phyloP scores from a whole-genome alignment of 208 protist genomes.

The Crithidia fasciculata region DNA sequence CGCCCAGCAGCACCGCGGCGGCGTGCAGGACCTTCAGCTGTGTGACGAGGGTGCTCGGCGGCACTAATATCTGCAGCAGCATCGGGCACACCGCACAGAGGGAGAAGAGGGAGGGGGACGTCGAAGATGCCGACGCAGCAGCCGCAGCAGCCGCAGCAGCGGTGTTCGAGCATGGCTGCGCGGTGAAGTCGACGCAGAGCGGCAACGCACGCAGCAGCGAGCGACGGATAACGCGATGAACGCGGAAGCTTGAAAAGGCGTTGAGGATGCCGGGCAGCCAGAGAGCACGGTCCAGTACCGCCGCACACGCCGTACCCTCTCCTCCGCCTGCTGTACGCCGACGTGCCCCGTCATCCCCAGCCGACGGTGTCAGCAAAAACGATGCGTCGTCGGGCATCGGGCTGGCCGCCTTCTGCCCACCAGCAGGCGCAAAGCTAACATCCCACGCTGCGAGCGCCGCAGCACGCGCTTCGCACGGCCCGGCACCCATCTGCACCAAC shows the following conservation, averaged over 20 bases:
- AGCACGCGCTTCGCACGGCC: constrained; percentile 36
- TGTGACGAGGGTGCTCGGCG: constrained; percentile 27
- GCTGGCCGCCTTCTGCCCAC: neutral
- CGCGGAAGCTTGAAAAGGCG: constrained; percentile 40
- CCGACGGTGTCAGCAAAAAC: constrained; percentile 15
- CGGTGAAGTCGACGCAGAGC: constrained; percentile 38
- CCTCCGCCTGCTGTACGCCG: too few relatives aligned
- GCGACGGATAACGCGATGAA: constrained; percentile 52
- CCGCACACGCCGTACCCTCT: neutral
- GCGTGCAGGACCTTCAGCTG: constrained; percentile 31
- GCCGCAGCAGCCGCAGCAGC: neutral
- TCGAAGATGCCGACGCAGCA: too few relatives aligned
- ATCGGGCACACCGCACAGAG: constrained; percentile 37
- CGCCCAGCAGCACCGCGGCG: constrained; percentile 10
- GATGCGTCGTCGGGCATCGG: constrained; percentile 31
- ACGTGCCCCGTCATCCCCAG: neutral
- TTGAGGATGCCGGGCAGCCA: constrained; percentile 38
- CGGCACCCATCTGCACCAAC: constrained; percentile 43
- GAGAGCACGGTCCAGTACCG: neutral
- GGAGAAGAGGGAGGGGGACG: constrained; percentile 10
- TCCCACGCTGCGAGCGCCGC: constrained; percentile 41
- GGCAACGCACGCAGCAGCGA: constrained; percentile 54
- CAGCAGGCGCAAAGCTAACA: constrained; percentile 31
- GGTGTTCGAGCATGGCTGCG: neutral
- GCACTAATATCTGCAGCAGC: constrained; percentile 49